Percentiles rank a stretch among this genome's conserved stretches.
These are phyloP conservation scores for Millerozyma miso DNA, from an alignment of 805 yeast genomes.

Conservation along the genomic window DNA sequence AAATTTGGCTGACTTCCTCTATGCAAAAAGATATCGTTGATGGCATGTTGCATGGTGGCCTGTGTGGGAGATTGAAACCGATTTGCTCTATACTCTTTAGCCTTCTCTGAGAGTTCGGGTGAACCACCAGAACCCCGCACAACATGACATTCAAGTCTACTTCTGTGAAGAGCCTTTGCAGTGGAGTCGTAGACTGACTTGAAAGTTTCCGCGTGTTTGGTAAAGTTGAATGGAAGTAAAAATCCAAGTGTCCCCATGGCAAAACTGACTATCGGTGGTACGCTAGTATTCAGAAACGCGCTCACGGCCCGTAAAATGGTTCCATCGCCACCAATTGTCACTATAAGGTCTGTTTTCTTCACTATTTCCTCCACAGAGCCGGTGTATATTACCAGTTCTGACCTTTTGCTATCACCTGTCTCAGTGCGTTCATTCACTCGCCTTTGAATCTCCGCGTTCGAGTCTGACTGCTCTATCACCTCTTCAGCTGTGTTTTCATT, in stretches of 20 bases:
- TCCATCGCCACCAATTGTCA: conserved; percentile 96
- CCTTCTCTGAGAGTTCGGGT: conserved; percentile 2
- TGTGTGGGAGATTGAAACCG: conserved; percentile 15
- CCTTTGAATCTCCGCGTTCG: conserved; percentile 8
- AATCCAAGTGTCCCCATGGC: conserved; percentile 92
- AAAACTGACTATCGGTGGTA: conserved; percentile 87
- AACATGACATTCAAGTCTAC: conserved; percentile 74
- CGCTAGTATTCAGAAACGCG: conserved; percentile 62
- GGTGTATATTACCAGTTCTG: conserved; percentile 42
- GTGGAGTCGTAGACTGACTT: conserved; percentile 60
- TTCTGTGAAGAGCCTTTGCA: conserved; percentile 70
- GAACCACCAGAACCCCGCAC: conserved; percentile 14
- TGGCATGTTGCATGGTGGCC: conserved; percentile 58
- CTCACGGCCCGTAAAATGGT: conserved; percentile 84
- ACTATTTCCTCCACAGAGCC: conserved; percentile 57
- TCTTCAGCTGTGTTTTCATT: conserved; percentile 74
- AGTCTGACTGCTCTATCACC: conserved; percentile 29
- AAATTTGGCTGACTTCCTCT: conserved; percentile 86
- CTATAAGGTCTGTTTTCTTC: conserved; percentile 69
- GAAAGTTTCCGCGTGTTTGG: conserved; percentile 57
- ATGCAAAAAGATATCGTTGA: conserved; percentile 89
- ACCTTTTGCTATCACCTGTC: conserved; percentile 19
- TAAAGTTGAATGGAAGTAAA: conserved; percentile 79
- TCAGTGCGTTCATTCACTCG: conserved; percentile 2
- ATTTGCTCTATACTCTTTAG: conserved; percentile 11